These are phyloP conservation scores for Rhodotorula babjevae DNA, from an alignment of 768 basidiomycete genomes.

Conservation along the genomic window DNA sequence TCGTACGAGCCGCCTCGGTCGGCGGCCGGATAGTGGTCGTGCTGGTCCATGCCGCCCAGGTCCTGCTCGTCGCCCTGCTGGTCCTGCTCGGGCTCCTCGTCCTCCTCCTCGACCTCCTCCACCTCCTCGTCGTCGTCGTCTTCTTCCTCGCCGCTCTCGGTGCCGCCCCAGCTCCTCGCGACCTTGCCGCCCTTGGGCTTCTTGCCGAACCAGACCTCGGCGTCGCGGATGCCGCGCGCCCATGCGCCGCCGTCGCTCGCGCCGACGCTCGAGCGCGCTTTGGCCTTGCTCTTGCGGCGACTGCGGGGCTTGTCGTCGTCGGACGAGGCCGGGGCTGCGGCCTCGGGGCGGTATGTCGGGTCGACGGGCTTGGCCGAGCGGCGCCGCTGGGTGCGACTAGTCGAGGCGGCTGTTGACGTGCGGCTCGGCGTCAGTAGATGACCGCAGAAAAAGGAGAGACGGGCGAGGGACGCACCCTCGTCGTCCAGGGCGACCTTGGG, in stretches of 20 bases:
- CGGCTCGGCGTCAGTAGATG: no score
- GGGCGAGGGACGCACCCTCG: not conserved
- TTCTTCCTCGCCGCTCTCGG: conserved; percentile 1
- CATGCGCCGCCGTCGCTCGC: not conserved
- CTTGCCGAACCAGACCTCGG: conserved; percentile 35
- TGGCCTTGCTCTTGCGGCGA: conserved; percentile 30
- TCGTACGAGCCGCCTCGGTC: not conserved
- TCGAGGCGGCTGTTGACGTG: not conserved
- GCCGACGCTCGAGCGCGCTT: conserved; percentile 1
- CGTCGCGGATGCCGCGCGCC: conserved; percentile 27
- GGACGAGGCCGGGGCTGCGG: conserved; percentile 3
- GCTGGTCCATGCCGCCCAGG: conserved; percentile 22
- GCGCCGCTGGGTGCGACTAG: conserved; percentile 9
- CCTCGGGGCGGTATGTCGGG: conserved; percentile 11
- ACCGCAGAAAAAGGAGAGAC: not conserved
- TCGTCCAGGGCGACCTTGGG: conserved; percentile 15
- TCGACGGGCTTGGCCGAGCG: conserved; percentile 15
- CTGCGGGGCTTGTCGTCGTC: not conserved
- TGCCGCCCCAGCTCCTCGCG: not conserved
- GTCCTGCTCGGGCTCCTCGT: conserved; percentile 1
- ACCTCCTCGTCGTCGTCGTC: not conserved
- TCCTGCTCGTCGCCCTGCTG: conserved; percentile 7
- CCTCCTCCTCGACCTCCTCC: conserved; percentile 6
- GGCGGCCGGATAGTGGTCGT: conserved; percentile 1
- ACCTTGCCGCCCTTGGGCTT: conserved; percentile 24